Evolutionary conservation across 2,329 filamentous ascomycete species (phyloP).

Genomic region (Trichoderma sp.): DNA sequence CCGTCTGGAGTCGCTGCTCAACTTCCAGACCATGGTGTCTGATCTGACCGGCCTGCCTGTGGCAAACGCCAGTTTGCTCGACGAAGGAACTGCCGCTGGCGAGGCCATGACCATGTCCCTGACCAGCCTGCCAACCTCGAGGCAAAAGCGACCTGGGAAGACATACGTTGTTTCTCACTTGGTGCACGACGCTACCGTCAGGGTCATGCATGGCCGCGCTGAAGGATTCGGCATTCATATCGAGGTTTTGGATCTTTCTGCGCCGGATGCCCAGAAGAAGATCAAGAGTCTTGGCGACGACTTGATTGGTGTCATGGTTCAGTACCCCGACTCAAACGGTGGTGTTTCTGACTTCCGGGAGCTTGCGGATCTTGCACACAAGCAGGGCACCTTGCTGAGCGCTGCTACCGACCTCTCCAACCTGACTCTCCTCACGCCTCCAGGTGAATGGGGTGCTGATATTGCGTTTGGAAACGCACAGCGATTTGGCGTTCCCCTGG

Average conservation of each 20-base stretch:
- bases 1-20: slow-evolving; percentile 84
- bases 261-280: slow-evolving; percentile 59
- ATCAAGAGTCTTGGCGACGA: slow-evolving; percentile 77
- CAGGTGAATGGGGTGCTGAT: slow-evolving; percentile 92
- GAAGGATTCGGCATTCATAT: slow-evolving; percentile 89
- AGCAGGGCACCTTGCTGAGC: slow-evolving; percentile 75
- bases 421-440: slow-evolving; percentile 82
- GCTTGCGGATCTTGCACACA: slow-evolving; percentile 76
- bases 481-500: slow-evolving; percentile 87
- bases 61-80: slow-evolving; percentile 86
- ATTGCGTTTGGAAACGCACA: slow-evolving; percentile 94
- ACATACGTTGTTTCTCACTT: slow-evolving; percentile 81
- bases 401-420: slow-evolving; percentile 89
- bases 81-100: slow-evolving; percentile 88
- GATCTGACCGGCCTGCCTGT: slow-evolving; percentile 87
- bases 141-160: slow-evolving; percentile 74
- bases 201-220: slow-evolving; percentile 80
- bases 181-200: slow-evolving; percentile 82
- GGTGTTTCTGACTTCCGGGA: slow-evolving; percentile 72
- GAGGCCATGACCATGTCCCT: slow-evolving; percentile 95
- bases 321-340: slow-evolving; percentile 90
- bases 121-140: slow-evolving; percentile 69
- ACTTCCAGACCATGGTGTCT: slow-evolving; percentile 91
- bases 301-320: slow-evolving; percentile 86
- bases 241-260: slow-evolving; percentile 69